phyloP scores from a whole-genome alignment of 176 grass and related monocot genomes.

The Carex littledalei region DNA sequence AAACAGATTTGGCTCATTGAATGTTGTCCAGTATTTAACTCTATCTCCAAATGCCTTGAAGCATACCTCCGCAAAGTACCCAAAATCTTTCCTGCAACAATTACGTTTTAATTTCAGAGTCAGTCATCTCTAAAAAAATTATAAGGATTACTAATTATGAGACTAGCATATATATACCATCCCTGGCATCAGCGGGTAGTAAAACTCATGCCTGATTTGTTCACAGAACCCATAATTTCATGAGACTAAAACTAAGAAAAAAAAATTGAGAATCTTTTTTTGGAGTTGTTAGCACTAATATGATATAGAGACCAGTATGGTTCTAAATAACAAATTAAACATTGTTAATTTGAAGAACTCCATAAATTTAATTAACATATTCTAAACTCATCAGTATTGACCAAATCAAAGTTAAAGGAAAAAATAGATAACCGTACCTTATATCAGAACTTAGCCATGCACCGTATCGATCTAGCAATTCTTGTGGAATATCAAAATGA shows the following conservation, averaged over 20 bases:
- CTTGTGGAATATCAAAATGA: slow-evolving; percentile 62
- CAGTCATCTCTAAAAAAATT: background rate
- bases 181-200: background rate
- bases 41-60: slow-evolving; percentile 54
- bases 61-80: slow-evolving; percentile 45
- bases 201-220: background rate
- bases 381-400: background rate
- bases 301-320: background rate
- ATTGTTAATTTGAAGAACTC: background rate
- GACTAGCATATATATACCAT: background rate
- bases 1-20: slow-evolving; percentile 45
- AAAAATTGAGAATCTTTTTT: background rate
- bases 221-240: background rate
- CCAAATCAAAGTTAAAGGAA: background rate
- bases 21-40: slow-evolving; percentile 55
- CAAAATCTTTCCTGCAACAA: slow-evolving; percentile 55
- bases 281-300: background rate
- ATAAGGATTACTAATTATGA: background rate
- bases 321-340: background rate
- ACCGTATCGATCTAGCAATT: slow-evolving; percentile 51
- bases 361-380: background rate
- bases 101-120: background rate
- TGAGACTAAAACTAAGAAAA: background rate
- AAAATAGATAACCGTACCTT: slow-evolving; percentile 27
- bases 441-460: slow-evolving; percentile 57